Percentiles rank a stretch among this genome's conserved stretches.
These are phyloP conservation scores for Geotrichum carabidarum DNA, from an alignment of 1,139 yeast genomes.

Conservation along the genomic window DNA sequence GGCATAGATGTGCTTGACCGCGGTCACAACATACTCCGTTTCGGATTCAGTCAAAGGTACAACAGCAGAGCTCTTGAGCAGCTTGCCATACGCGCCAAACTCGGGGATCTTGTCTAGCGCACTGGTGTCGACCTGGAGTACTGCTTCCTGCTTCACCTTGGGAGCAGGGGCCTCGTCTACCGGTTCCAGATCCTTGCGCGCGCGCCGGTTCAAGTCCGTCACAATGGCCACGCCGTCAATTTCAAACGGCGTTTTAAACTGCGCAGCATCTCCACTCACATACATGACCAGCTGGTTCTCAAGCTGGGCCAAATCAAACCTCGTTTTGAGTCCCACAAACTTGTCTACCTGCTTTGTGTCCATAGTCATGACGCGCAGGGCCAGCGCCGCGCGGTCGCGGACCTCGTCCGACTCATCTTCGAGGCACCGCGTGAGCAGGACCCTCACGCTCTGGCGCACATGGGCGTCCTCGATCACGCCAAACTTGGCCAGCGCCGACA, in stretches of 20 bases:
- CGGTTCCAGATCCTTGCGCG: constrained; percentile 30
- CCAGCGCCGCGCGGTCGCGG: constrained; percentile 92
- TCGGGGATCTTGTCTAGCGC: constrained; percentile 57
- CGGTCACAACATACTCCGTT: constrained; percentile 86
- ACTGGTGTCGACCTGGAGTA: constrained; percentile 55
- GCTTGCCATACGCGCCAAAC: constrained; percentile 62
- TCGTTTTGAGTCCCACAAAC: constrained; percentile 52
- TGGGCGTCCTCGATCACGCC: constrained; percentile 71
- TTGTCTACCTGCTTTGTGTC: constrained; percentile 36
- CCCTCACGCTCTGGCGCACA: constrained; percentile 64
- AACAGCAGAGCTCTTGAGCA: constrained; percentile 66
- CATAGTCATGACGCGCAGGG: constrained; percentile 59
- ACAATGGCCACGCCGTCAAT: constrained; percentile 58
- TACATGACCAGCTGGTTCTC: constrained; percentile 74
- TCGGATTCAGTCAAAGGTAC: constrained; percentile 82
- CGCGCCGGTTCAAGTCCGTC: constrained; percentile 58
- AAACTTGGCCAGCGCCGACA: constrained; percentile 85
- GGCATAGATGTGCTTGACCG: constrained; percentile 73
- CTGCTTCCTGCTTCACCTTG: constrained; percentile 33
- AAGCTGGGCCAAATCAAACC: constrained; percentile 67
- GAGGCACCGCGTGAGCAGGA: constrained; percentile 74
- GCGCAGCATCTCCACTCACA: constrained; percentile 55
- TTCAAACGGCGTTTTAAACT: constrained; percentile 65
- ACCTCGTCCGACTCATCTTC: constrained; percentile 94
- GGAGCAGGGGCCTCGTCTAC: constrained; percentile 31